Percentiles rank a stretch among this genome's conserved stretches.
Evolutionary conservation across 1,284 basidiomycete species (phyloP).

Genomic region (Marasmius tenuissimus): DNA sequence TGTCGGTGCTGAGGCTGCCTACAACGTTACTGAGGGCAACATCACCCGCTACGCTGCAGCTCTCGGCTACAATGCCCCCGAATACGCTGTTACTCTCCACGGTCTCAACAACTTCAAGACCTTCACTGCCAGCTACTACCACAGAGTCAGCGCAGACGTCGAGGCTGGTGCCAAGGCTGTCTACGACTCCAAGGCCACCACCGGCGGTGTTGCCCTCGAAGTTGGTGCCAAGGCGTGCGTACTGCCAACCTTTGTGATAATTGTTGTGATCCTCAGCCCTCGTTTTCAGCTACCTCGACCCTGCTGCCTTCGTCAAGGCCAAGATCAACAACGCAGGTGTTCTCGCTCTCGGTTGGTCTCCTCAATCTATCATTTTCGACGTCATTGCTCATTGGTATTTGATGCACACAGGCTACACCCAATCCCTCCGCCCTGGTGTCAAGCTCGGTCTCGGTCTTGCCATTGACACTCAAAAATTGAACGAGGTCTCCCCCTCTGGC

Average conservation of each 20-base stretch:
- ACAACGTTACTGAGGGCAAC: slow-evolving; percentile 94
- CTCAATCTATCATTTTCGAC: neutral
- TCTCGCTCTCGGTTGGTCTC: slow-evolving; percentile 69
- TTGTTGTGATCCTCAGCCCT: neutral
- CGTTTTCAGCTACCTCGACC: slow-evolving; percentile 72
- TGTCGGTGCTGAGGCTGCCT: slow-evolving; percentile 92
- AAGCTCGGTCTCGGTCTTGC: slow-evolving; percentile 93
- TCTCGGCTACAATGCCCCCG: slow-evolving; percentile 92
- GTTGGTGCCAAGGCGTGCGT: slow-evolving; percentile 94
- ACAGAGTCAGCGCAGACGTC: slow-evolving; percentile 92
- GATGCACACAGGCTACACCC: slow-evolving; percentile 72
- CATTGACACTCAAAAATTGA: slow-evolving; percentile 87
- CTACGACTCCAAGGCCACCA: slow-evolving; percentile 93
- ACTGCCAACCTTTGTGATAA: neutral
- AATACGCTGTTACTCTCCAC: slow-evolving; percentile 96
- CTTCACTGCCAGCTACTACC: slow-evolving; percentile 98
- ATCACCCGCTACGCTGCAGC: slow-evolving; percentile 93
- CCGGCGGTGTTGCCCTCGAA: slow-evolving; percentile 88
- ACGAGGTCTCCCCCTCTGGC: slow-evolving; percentile 61
- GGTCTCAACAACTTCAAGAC: slow-evolving; percentile 93
- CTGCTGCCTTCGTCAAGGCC: slow-evolving; percentile 92
- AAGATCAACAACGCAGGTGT: slow-evolving; percentile 99
- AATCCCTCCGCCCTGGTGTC: slow-evolving; percentile 92
- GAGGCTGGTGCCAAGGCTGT: slow-evolving; percentile 98
- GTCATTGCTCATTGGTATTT: slow-evolving; percentile 6